Percentiles rank a stretch among this genome's conserved stretches.
These are phyloP conservation scores for Claviceps purpurea DNA, from an alignment of 2,329 filamentous ascomycete genomes.

Conservation along the genomic window DNA sequence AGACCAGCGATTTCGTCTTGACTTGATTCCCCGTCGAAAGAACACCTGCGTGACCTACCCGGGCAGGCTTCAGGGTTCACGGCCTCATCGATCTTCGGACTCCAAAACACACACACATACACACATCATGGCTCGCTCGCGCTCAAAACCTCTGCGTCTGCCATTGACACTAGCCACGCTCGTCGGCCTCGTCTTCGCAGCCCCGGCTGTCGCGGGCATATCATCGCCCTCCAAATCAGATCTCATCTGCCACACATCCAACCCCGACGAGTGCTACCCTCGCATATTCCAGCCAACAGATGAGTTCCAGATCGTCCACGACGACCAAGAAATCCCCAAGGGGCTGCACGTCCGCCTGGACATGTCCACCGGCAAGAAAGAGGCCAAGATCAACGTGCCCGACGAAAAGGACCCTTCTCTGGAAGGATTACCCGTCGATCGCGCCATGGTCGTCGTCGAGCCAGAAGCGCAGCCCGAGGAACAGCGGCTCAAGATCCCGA, in stretches of 20 bases:
- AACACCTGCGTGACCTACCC: background rate
- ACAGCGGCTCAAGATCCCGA: conserved; percentile 22
- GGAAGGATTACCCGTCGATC: conserved; percentile 38
- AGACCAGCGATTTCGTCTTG: background rate
- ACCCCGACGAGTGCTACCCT: conserved; percentile 51
- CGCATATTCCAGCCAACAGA: conserved; percentile 49
- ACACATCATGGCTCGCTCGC: background rate
- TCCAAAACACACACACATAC: background rate
- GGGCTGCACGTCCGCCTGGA: conserved; percentile 56
- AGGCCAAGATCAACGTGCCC: conserved; percentile 53
- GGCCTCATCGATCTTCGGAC: background rate
- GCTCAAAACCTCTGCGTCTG: conserved; percentile 1
- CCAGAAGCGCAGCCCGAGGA: conserved; percentile 18
- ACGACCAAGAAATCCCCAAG: conserved; percentile 51
- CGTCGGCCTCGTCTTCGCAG: conserved; percentile 14
- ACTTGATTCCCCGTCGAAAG: background rate
- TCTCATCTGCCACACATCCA: conserved; percentile 50
- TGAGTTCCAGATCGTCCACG: conserved; percentile 48
- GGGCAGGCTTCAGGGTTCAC: no score
- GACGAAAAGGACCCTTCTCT: conserved; percentile 33
- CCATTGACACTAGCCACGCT: conserved; percentile 11
- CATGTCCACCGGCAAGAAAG: conserved; percentile 47
- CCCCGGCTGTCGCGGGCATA: conserved; percentile 11
- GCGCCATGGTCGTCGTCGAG: conserved; percentile 42
- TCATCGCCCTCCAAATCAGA: conserved; percentile 30